Conservation (phyloP, 2,329 filamentous ascomycete genomes). For the Diaporthe batatas region DNA sequence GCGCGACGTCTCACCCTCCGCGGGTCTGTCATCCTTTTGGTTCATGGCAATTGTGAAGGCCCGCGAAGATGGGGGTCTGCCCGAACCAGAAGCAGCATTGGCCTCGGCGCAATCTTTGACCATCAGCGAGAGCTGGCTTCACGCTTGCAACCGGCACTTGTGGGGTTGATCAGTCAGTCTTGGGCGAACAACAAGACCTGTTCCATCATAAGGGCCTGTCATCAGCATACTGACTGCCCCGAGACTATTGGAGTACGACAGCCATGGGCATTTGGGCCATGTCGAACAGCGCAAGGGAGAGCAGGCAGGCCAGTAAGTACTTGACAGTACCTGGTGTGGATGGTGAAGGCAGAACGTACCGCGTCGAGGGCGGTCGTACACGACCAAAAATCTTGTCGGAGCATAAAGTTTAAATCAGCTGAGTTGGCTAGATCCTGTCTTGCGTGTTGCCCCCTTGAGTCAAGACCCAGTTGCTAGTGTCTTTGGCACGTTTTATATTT, state of each 20-base stretch:
- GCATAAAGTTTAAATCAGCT: slow-evolving; percentile 39
- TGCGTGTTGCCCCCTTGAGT: slow-evolving; percentile 33
- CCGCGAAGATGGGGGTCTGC: slow-evolving; percentile 44
- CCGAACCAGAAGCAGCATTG: slow-evolving; percentile 32
- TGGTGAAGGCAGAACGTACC: slow-evolving; percentile 28
- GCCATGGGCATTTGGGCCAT: background rate
- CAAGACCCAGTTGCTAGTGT: slow-evolving; percentile 31
- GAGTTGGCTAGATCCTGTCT: slow-evolving; percentile 37
- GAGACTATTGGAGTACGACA: background rate
- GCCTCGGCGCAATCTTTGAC: slow-evolving; percentile 24
- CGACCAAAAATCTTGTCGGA: slow-evolving; percentile 38
- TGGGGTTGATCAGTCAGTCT: background rate
- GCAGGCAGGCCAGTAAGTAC: slow-evolving; percentile 5
- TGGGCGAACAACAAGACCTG: background rate
- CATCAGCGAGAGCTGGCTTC: background rate
- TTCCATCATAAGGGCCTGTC: background rate
- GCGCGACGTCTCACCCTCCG: slow-evolving; percentile 48
- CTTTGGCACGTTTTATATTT: slow-evolving; percentile 34
- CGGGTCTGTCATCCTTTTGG: background rate
- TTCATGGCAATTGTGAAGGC: background rate
- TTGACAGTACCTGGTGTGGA: slow-evolving; percentile 13
- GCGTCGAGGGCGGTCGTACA: slow-evolving; percentile 27
- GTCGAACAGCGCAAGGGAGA: background rate
- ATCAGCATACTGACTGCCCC: slow-evolving; percentile 6
- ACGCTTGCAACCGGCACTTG: background rate